Evolutionary conservation across 1,284 basidiomycete genomes (phyloP).

Genomic region (Marasmius sp.): DNA sequence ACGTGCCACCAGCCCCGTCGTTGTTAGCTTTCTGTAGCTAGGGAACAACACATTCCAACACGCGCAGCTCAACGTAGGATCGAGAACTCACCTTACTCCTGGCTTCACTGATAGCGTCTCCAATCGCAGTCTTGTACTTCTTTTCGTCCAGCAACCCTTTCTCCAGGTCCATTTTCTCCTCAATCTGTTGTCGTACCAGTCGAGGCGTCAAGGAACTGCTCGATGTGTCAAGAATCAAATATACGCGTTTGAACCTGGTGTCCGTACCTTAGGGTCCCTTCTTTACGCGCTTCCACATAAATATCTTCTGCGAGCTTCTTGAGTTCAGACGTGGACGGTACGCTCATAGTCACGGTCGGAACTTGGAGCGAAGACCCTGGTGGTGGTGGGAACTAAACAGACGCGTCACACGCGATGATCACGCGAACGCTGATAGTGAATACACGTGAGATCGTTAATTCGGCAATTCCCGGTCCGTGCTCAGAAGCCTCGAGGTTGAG

Average conservation of each 20-base stretch:
- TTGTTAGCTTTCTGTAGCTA: background rate
- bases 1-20: background rate
- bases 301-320: slow-evolving; percentile 1
- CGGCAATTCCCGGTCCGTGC: too few species aligned
- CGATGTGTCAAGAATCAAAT: background rate
- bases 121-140: background rate
- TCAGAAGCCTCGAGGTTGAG: too few species aligned
- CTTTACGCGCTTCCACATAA: background rate
- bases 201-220: slow-evolving; percentile 5
- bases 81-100: background rate
- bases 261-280: slow-evolving; percentile 1
- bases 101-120: background rate
- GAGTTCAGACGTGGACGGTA: background rate
- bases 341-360: background rate
- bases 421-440: too few species aligned
- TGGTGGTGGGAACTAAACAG: background rate
- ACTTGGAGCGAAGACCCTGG: background rate
- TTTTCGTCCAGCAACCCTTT: background rate
- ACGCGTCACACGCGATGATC: background rate
- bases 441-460: too few species aligned
- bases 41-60: background rate
- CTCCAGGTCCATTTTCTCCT: slow-evolving; percentile 1
- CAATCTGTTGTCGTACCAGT: slow-evolving; percentile 1
- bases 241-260: background rate
- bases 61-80: background rate